A percentile compares a stretch with the other conserved stretches of the same genome.
These are phyloP conservation scores for Zelopaecilomyces penicillatus DNA, from an alignment of 2,329 filamentous ascomycete species.

Conservation along the genomic window DNA sequence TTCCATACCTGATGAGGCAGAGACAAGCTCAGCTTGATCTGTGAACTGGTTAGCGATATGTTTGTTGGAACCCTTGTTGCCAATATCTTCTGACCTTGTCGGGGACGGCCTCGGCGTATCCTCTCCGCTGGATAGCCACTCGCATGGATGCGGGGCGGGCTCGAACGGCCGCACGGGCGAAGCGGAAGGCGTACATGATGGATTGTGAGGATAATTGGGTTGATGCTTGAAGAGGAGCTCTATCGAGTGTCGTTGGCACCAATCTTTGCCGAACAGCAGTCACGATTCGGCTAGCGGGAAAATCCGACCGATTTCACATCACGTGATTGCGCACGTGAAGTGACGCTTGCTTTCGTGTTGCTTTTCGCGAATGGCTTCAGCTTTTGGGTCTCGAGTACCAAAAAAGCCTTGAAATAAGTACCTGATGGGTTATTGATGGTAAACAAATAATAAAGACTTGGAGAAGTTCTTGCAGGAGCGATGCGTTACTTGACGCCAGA, in stretches of 20 bases:
- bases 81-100: constrained; percentile 56
- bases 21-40: constrained; percentile 96
- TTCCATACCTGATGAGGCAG: constrained; percentile 92
- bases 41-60: constrained; percentile 12
- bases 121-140: constrained; percentile 72
- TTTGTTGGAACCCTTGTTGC: constrained; percentile 6
- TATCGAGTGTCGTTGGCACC: constrained; percentile 34
- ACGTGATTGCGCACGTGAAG: constrained; percentile 26
- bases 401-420: too few species aligned
- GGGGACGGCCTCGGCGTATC: constrained; percentile 79
- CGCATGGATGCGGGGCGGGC: constrained; percentile 70
- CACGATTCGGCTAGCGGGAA: constrained; percentile 31
- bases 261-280: constrained; percentile 38
- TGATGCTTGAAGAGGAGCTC: constrained; percentile 36
- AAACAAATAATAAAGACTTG: too few species aligned
- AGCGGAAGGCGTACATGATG: constrained; percentile 89
- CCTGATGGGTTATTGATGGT: too few species aligned
- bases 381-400: too few species aligned
- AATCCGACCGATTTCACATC: constrained; percentile 28
- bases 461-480: too few species aligned
- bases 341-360: not conserved
- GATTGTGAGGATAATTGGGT: constrained; percentile 40
- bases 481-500: too few species aligned
- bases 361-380: too few species aligned
- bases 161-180: constrained; percentile 83